phyloP scores from a whole-genome alignment of 2,329 filamentous ascomycete genomes.

The Neoscytalidium dimidiatum region DNA sequence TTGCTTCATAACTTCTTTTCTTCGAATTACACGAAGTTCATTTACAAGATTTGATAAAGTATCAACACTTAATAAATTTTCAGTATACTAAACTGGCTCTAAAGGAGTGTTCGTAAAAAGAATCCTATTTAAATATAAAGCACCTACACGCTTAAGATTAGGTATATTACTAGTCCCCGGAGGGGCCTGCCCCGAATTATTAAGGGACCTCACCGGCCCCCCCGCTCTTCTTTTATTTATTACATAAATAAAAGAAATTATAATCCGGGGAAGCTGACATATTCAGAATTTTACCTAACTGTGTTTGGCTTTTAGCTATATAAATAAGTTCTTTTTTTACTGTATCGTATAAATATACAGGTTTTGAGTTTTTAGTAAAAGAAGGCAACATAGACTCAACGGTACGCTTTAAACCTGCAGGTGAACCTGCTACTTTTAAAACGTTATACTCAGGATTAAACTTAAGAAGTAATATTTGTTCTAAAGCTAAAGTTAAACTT shows the following conservation, averaged over 20 bases:
- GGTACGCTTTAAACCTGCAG: not conserved
- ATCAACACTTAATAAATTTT: not conserved
- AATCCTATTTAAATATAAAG: not conserved
- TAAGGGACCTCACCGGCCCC: no score
- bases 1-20: not conserved
- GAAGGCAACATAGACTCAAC: conserved; percentile 23
- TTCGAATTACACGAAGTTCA: not conserved
- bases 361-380: conserved; percentile 22
- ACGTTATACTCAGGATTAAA: no score
- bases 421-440: not conserved
- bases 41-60: not conserved
- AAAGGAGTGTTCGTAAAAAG: not conserved
- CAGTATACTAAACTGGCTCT: not conserved
- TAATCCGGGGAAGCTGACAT: no score
- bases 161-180: not conserved
- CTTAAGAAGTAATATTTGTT: not conserved
- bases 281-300: not conserved
- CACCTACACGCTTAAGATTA: not conserved
- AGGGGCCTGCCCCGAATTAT: no score
- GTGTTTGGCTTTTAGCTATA: not conserved
- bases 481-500: conserved; percentile 10
- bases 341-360: not conserved
- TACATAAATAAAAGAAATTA: no score
- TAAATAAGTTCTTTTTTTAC: not conserved
- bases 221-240: no score